A percentile compares a stretch with the other conserved stretches of the same genome.
These are phyloP conservation scores for Podila epicladia DNA, from an alignment of 192 early-diverging fungal genomes.

Conservation along the genomic window DNA sequence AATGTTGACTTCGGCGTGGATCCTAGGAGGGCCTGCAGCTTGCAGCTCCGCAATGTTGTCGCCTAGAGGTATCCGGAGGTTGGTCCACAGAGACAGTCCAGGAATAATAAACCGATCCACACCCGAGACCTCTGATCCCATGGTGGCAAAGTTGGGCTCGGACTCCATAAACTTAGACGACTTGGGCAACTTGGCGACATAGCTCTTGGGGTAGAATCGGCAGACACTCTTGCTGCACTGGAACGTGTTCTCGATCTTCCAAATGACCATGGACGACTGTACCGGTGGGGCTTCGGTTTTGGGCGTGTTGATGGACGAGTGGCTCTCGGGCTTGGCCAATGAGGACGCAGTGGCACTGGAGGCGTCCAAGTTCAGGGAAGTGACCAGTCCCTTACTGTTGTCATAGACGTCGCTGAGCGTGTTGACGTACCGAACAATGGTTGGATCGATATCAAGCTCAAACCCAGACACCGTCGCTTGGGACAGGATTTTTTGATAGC, in stretches of 20 bases:
- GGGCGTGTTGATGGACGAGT: background rate
- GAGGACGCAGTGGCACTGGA: conserved; percentile 14
- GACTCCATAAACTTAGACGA: conserved; percentile 34
- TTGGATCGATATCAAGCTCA: conserved; percentile 75
- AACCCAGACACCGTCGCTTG: conserved; percentile 75
- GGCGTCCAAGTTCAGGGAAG: conserved; percentile 56
- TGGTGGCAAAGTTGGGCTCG: conserved; percentile 35
- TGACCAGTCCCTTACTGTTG: conserved; percentile 65
- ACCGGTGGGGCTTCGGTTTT: conserved; percentile 11
- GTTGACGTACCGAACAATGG: conserved; percentile 72
- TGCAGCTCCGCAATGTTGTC: conserved; percentile 33
- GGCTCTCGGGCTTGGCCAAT: conserved; percentile 2
- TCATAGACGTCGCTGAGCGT: conserved; percentile 70
- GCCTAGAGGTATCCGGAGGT: conserved; percentile 58
- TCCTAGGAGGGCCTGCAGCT: conserved; percentile 33
- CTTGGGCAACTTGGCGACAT: conserved; percentile 50
- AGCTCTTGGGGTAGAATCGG: conserved; percentile 64
- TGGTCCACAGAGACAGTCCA: conserved; percentile 60
- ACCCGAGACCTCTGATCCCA: conserved; percentile 42
- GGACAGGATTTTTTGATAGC: conserved; percentile 57
- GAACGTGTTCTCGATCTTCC: conserved; percentile 61
- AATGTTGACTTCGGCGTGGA: conserved; percentile 72
- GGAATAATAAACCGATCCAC: conserved; percentile 63
- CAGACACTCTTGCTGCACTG: conserved; percentile 57
- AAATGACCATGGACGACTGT: conserved; percentile 37